phyloP scores from a whole-genome alignment of 805 yeast species.

The Yarrowia sp. region DNA sequence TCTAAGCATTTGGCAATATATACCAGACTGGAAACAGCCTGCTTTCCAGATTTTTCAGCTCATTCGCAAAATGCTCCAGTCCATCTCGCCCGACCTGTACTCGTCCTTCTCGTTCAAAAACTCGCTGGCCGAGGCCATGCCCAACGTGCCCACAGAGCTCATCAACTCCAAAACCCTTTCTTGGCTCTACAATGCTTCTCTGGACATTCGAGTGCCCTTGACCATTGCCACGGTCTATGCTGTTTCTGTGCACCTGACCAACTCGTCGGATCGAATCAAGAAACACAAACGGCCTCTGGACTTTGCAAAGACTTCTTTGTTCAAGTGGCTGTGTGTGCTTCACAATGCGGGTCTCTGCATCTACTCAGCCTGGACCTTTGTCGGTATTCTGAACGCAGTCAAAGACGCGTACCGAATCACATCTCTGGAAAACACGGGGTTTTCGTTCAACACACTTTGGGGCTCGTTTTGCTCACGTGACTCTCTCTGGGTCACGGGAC shows the following conservation, averaged over 20 bases:
- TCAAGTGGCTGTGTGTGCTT: constrained; percentile 55
- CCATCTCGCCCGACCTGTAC: constrained; percentile 19
- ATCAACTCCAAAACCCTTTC: constrained; percentile 25
- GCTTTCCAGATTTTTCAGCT: neutral
- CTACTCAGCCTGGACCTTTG: constrained; percentile 69
- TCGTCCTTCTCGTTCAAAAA: constrained; percentile 18
- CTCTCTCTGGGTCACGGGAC: constrained; percentile 57
- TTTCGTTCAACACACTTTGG: constrained; percentile 81
- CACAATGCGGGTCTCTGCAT: constrained; percentile 62
- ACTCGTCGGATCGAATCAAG: constrained; percentile 48
- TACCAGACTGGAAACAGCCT: neutral
- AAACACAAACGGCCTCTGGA: constrained; percentile 48
- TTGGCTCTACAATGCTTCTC: constrained; percentile 33
- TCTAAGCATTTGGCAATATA: neutral
- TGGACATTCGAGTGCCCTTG: constrained; percentile 55
- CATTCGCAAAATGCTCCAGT: neutral
- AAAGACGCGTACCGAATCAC: constrained; percentile 40
- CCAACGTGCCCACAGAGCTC: constrained; percentile 15
- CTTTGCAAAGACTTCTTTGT: constrained; percentile 46
- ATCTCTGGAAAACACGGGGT: constrained; percentile 58
- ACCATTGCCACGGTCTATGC: constrained; percentile 60
- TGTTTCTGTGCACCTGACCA: constrained; percentile 53
- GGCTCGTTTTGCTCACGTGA: constrained; percentile 60
- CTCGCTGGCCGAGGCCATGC: constrained; percentile 27
- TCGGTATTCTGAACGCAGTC: constrained; percentile 60